phyloP scores from a whole-genome alignment of 169 alveolate genomes.

The Cyclospora cayetanensis region DNA sequence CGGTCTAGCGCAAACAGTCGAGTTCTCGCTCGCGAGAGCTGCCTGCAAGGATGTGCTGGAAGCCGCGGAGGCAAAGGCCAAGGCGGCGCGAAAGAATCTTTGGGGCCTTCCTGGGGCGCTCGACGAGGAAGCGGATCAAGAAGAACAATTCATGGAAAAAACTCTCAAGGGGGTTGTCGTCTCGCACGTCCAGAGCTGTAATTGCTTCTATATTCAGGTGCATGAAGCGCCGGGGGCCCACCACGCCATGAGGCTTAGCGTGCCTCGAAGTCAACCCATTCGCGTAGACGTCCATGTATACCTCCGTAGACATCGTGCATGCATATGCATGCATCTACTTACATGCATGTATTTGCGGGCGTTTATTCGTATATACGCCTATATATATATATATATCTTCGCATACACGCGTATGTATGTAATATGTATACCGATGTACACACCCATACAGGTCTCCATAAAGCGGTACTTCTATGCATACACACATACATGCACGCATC shows the following conservation, averaged over 20 bases:
- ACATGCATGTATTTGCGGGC: not conserved
- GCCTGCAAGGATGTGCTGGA: not conserved
- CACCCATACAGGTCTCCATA: not conserved
- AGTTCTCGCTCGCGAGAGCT: conserved; percentile 17
- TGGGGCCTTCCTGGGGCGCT: conserved; percentile 53
- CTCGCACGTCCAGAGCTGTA: not conserved
- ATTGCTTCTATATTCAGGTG: conserved; percentile 39
- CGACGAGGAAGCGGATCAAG: not conserved
- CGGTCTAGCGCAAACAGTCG: conserved; percentile 40
- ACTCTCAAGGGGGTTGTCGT: not conserved
- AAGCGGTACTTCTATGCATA: not conserved
- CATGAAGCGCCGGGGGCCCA: not conserved
- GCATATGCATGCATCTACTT: not conserved
- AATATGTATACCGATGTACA: not conserved
- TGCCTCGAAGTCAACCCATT: not conserved
- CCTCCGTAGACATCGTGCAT: not conserved
- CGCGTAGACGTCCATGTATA: not conserved
- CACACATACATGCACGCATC: not conserved
- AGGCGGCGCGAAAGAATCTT: not conserved
- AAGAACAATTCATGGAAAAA: conserved; percentile 21
- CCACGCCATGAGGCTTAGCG: not conserved
- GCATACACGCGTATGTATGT: not conserved
- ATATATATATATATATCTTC: no score
- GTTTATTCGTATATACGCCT: not conserved
- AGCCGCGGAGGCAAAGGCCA: conserved; percentile 31